Base-by-base conservation (phyloP, 495 filamentous ascomycete species). In the Pseudevernia furfuracea region DNA sequence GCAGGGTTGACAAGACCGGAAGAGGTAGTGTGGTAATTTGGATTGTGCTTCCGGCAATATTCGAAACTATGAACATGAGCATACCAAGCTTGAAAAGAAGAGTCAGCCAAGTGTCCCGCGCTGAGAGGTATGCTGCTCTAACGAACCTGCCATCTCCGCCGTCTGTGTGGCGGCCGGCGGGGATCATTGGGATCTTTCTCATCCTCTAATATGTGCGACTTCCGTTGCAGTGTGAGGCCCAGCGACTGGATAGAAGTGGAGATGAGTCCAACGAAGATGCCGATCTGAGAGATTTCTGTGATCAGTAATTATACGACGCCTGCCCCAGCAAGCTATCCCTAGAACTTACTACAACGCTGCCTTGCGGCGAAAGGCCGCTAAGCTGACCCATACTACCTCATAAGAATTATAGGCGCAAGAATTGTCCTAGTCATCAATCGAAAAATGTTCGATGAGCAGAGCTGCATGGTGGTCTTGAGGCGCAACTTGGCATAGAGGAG, bases 161-260 rank as follows among this genome's bases (percentile, higher is more conserved):
- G 85, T 71, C 88, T 85, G 75, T 96, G 92, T 7, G 95, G 91
- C 38, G 94, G 94, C 68, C 94, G 80, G 67, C 90, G 85, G 49
- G 84, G 73, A 75, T 92, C 85, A 72, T 90, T 85, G 4, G 89
- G 85, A 44, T 82, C 82, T 76, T 96, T 96, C 77, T 93, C 91
- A 77, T 97, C 94, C 79, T 99, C 94, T 68, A 97, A 85, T 61
- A 99, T 86, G 79, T 99, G 94, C 63, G 93, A 97, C 75, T 99
- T 99, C 74, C 94, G 90, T 78, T 99, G 94, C 28, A 97, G 83
- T n/a, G 94, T 99, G 67, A 99, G 84, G 68, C 94, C 94, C 69
- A 99, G 79, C 72, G 91, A 95, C 74, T 99, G 94, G 25, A 97
- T 82, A 71, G 90, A 91, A 56, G 94, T 96, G 66, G 92, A 96